Percentiles rank a stretch among this genome's conserved stretches.
Evolutionary conservation across 1,284 basidiomycete genomes (phyloP).

Genomic region (Cronartium ribicola): DNA sequence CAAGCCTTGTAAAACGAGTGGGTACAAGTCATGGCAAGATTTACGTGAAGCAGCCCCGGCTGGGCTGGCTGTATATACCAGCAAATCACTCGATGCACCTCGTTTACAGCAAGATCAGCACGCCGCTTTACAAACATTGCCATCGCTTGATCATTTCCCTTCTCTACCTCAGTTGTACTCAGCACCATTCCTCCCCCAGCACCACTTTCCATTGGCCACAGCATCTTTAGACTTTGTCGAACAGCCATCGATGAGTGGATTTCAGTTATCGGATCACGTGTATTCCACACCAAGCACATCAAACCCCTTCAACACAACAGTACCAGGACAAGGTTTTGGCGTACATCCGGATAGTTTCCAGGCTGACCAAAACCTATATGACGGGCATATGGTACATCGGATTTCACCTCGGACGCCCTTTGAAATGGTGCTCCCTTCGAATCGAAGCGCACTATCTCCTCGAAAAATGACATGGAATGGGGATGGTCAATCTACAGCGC

Average conservation of each 20-base stretch:
- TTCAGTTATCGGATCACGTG: not conserved
- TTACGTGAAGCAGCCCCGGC: not conserved
- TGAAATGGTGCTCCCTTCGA: not conserved
- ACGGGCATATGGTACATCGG: not conserved
- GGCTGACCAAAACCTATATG: not conserved
- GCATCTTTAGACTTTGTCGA: not conserved
- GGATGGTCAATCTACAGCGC: not conserved
- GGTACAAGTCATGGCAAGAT: not conserved
- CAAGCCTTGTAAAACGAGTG: slow-evolving; percentile 7
- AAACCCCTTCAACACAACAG: not conserved
- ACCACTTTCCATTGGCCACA: not conserved
- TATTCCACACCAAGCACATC: not conserved
- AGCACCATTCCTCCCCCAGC: not conserved
- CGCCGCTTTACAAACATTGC: not conserved
- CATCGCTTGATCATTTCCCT: not conserved
- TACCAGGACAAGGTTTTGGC: not conserved
- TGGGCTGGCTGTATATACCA: not conserved
- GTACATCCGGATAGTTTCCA: not conserved
- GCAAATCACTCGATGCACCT: not conserved
- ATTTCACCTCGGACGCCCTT: not conserved
- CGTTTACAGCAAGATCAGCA: not conserved
- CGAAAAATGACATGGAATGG: not conserved
- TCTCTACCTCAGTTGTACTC: not conserved
- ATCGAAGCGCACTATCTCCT: not conserved
- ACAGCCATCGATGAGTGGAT: not conserved